phyloP scores from a whole-genome alignment of 163 green algal genomes.

The Chloromonas sp. region DNA sequence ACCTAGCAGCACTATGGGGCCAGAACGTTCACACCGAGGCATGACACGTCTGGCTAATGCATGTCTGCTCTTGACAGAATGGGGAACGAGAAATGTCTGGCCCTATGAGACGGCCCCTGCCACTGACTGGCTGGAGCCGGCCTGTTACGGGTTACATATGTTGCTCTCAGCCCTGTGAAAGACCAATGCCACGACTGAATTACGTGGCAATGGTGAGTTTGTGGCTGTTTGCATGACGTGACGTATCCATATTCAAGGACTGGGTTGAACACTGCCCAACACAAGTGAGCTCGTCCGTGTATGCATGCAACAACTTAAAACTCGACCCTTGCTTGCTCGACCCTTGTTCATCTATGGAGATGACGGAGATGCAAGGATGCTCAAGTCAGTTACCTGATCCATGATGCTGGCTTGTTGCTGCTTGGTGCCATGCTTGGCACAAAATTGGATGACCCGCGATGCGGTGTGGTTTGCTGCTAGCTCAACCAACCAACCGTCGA shows the following conservation, averaged over 20 bases:
- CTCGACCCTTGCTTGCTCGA: too few species aligned
- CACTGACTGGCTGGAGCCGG: not conserved
- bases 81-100: conserved; percentile 4
- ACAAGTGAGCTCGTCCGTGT: too few species aligned
- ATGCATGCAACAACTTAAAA: too few species aligned
- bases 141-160: conserved; percentile 8
- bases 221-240: not conserved
- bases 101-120: conserved; percentile 6
- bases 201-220: not conserved
- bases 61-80: too few species aligned
- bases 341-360: too few species aligned
- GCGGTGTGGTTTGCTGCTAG: conserved; percentile 71
- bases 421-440: conserved; percentile 62
- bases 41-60: too few species aligned
- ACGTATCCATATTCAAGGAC: too few species aligned
- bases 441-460: conserved; percentile 80
- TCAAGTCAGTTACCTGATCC: conserved; percentile 47
- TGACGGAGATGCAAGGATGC: too few species aligned
- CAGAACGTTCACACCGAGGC: too few species aligned
- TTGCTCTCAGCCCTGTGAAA: conserved; percentile 10
- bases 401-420: conserved; percentile 41
- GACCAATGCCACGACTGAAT: not conserved
- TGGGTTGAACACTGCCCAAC: too few species aligned
- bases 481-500: conserved; percentile 62
- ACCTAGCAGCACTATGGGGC: too few species aligned